Evolutionary conservation across 2,329 filamentous ascomycete species (phyloP), one percentile per base, ranked within the genome.

Genomic region (Seiridium unicorne): DNA sequence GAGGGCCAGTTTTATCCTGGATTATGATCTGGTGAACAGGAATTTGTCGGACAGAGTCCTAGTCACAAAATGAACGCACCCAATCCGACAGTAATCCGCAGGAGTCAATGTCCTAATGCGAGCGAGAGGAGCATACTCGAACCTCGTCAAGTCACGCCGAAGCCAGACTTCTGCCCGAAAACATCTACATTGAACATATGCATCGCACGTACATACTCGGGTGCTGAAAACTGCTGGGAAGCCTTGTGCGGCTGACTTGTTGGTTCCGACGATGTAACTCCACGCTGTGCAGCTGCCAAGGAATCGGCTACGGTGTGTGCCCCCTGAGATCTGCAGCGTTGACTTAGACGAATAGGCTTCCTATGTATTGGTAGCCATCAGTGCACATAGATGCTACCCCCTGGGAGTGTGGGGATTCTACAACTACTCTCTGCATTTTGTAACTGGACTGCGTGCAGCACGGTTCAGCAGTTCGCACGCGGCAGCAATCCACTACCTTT

Each of bases 1-100:
- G 36, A 74, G 73, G 59, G 63, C 66, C 7, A 66, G 69, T 31
- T 53, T 74, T 26, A 74, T 26, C 72, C 35, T 79, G 75, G 77
- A 31, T 57, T 1, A 51, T 72, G 34, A 44, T 26, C 10, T 36
- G 44, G 26, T 57, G 31, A 57, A 5, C 34, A 38, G 32, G 13
- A 5, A 26, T 26, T 26, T 26, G 18, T 26, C 18, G 18, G 18
- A 26, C 18, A 26, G 18, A 26, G 18, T 26, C 18, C 18, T 26
- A 26, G 18, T 26, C 18, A 26, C 18, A 26, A 26, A 26, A 26
- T 26, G 18, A 26, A 26, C 18, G 18, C 18, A 26, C 18, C 18
- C 18, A 26, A 26, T 26, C 18, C 18, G 18, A 26, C 18, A 26
- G 18, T 26, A 26, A 26, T 26, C 18, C 18, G 18, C 18, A 26